Base-by-base conservation (phyloP, 495 filamentous ascomycete genomes). In the Sphaerosporella brunnea region DNA sequence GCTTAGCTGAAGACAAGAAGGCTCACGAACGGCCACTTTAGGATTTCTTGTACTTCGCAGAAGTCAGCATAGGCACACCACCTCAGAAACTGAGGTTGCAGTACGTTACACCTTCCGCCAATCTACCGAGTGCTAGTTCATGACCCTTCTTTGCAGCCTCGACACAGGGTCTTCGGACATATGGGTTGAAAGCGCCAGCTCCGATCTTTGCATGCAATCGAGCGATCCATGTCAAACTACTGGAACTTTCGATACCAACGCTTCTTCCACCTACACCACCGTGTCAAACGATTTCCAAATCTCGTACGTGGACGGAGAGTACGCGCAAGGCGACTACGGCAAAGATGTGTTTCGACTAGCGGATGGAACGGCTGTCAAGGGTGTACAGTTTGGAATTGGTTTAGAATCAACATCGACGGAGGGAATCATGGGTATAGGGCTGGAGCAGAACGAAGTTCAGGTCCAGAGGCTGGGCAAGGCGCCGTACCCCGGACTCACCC, bases 401-500 rank as follows among this genome's bases (percentile, higher is more conserved):
- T 86, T 84, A 61, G 57, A 63, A 1, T 86, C 83, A 34, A 70
- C 66, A 18, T 84, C 82, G 36, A 44, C 58, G 48, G 77, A 86
- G 63, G 85, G 85, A 30, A 87, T 97, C 20, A 66, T 97, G 38
- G 90, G 90, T 25, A 83, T 97, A 51, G 87, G 88, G n/a, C 95
- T 95, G 55, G 51, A 71, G 1, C 56, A 73, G 38, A 86, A 94
- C 58, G 87, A 94, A 62, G 84, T 82, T 4, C 76, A 82, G 50
- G 78, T 82, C 52, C 72, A 73, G 45, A 66, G 73, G 28, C 71
- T 74, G 21, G 68, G 70, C 1, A 64, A 68, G 48, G 46, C 63
- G 10, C 43, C 77, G 1, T 97, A 96, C 63, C 63, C 75, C 34
- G 95, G 94, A 60, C 68, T 95, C 11, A 84, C 86, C 7, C 70